phyloP scores from a whole-genome alignment of 2,329 filamentous ascomycete species.

The Colletotrichum tabaci region DNA sequence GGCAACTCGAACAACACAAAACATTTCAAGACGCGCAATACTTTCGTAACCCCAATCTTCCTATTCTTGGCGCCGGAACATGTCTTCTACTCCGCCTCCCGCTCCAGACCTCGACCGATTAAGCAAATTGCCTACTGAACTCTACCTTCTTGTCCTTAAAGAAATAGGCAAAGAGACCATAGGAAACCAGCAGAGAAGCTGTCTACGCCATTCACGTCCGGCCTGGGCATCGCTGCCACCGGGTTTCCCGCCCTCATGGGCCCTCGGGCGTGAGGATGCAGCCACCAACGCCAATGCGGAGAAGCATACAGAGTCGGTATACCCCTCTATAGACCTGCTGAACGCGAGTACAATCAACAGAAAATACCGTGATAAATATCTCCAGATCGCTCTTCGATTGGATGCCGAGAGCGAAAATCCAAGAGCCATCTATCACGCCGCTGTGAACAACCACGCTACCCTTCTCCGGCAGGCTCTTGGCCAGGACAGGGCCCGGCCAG shows the following conservation, averaged over 20 bases:
- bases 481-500: neutral
- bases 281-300: neutral
- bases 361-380: slow-evolving; percentile 1
- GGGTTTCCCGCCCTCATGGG: too few relatives aligned
- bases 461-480: slow-evolving; percentile 10
- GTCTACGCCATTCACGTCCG: too few relatives aligned
- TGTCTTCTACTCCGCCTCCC: neutral
- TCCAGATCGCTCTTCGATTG: slow-evolving; percentile 13
- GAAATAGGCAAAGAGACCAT: neutral
- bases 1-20: neutral
- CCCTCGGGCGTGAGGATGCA: too few relatives aligned
- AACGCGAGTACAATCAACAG: slow-evolving; percentile 16
- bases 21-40: too few relatives aligned
- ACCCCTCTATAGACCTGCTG: slow-evolving; percentile 16
- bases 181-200: neutral
- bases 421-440: slow-evolving; percentile 20
- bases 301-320: neutral
- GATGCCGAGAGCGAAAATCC: slow-evolving; percentile 16
- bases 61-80: neutral
- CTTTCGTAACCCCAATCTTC: neutral
- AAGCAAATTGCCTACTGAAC: neutral
- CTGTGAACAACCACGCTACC: neutral
- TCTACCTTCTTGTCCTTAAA: slow-evolving; percentile 12
- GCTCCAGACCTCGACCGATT: slow-evolving; percentile 3
- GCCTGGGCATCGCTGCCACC: too few relatives aligned